These are phyloP conservation scores for Crithidia thermophila DNA, from an alignment of 208 protist genomes.

Conservation along the genomic window DNA sequence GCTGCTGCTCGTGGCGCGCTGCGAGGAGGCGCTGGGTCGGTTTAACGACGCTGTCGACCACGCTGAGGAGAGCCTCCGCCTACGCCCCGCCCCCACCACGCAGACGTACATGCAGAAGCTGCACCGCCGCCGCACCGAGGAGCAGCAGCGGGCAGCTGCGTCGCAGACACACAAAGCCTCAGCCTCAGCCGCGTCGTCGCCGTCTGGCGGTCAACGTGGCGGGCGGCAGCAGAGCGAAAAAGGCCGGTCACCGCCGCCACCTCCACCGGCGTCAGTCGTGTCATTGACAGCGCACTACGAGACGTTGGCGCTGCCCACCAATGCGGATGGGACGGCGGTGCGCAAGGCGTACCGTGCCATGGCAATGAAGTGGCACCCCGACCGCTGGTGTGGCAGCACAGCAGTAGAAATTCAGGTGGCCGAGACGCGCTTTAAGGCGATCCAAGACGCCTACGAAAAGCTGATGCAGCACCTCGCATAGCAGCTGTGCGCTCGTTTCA, in stretches of 20 bases:
- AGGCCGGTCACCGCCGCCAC: too few species aligned
- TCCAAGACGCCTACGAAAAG: conserved; percentile 72
- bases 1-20: conserved; percentile 45
- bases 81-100: conserved; percentile 16
- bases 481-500: too few species aligned
- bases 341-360: conserved; percentile 52
- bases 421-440: conserved; percentile 63
- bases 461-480: conserved; percentile 44
- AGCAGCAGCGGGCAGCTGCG: conserved; percentile 11
- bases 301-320: conserved; percentile 13
- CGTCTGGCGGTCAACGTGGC: too few species aligned
- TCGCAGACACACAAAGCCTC: background rate
- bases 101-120: conserved; percentile 22
- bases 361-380: conserved; percentile 80
- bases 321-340: conserved; percentile 16
- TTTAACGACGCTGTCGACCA: conserved; percentile 55
- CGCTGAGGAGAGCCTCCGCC: conserved; percentile 37
- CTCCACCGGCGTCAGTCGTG: too few species aligned
- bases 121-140: conserved; percentile 20
- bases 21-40: conserved; percentile 63
- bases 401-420: conserved; percentile 37
- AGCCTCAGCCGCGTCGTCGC: background rate
- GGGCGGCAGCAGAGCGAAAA: too few species aligned
- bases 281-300: conserved; percentile 21
- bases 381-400: conserved; percentile 59